A percentile compares a stretch with the other conserved stretches of the same genome.
phyloP scores from a whole-genome alignment of 495 filamentous ascomycete genomes.

The Clavariopsis aquatica region DNA sequence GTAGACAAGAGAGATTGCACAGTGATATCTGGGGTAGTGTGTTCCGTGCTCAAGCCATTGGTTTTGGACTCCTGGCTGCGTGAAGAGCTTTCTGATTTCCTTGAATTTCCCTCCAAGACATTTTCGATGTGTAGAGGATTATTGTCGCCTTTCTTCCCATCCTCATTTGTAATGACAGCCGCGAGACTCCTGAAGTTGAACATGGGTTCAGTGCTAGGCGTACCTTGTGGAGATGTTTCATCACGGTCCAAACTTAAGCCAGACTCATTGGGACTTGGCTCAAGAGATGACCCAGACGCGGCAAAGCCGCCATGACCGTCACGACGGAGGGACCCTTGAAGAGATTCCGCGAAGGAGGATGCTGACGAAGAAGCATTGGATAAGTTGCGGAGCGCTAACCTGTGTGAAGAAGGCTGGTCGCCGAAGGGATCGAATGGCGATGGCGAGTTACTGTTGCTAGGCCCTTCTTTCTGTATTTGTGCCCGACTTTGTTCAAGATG shows the following conservation, averaged over 20 bases:
- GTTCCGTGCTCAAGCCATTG: slow-evolving; percentile 32
- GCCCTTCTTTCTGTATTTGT: slow-evolving; percentile 42
- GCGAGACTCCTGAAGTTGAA: slow-evolving; percentile 91
- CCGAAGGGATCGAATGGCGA: slow-evolving; percentile 36
- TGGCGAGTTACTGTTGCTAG: slow-evolving; percentile 17
- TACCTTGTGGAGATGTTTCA: slow-evolving; percentile 33
- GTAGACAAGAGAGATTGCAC: slow-evolving; percentile 11
- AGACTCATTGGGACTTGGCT: slow-evolving; percentile 44
- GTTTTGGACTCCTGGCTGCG: neutral
- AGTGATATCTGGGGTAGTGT: slow-evolving; percentile 31
- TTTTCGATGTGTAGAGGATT: slow-evolving; percentile 38
- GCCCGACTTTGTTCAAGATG: slow-evolving; percentile 42
- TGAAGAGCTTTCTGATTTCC: neutral
- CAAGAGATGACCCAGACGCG: slow-evolving; percentile 48
- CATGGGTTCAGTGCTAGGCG: slow-evolving; percentile 67
- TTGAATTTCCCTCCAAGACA: slow-evolving; percentile 12
- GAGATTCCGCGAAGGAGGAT: slow-evolving; percentile 70
- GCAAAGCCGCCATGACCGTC: slow-evolving; percentile 38
- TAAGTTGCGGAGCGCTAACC: slow-evolving; percentile 68
- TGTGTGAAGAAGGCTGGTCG: slow-evolving; percentile 55
- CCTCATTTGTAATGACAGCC: slow-evolving; percentile 75
- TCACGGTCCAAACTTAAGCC: slow-evolving; percentile 44
- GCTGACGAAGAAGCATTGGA: slow-evolving; percentile 80
- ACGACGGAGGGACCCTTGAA: slow-evolving; percentile 54
- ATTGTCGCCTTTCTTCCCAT: slow-evolving; percentile 46